Evolutionary conservation across 2,329 filamentous ascomycete species (phyloP), one percentile per base, ranked within the genome.

Genomic region (Neobulgaria alba): DNA sequence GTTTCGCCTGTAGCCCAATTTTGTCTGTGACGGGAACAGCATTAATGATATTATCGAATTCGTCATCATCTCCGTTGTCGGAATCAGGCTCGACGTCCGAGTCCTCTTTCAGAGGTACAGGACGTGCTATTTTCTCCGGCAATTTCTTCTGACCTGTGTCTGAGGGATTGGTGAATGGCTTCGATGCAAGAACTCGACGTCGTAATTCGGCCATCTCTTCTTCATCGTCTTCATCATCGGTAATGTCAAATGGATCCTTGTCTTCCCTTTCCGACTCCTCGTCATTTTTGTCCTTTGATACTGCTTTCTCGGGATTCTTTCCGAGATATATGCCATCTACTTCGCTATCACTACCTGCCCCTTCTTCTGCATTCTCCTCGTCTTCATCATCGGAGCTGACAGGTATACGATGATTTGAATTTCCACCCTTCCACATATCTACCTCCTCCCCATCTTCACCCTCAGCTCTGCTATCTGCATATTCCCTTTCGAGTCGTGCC

Each of bases 31-130:
- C 77, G 0, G 87, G 87, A 3, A 86, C 90, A 0, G 92, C 90
- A 53, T 89, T 79, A 57, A 95, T 94, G 61, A 98, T 93, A 51
- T 82, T 82, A 57, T 96, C 90, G 57, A 96, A 95, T 36, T 87
- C 82, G 34, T 84, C 83, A 39, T 92, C 82, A 35, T 60, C 55
- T 20, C 66, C 73, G 41, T 82, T 75, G 47, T 87, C 83, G 3
- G 81, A 85, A 45, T 84, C 84, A 1, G 83, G 79, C 56, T 83
- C 77, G 2, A 74, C 74, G 39, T 85, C 78, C 0, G 77, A 76
- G 42, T 85, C 82, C 1, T 73, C 69, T 23, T 71, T 69, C 40
- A 70, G 54, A 12, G 62, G 63, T 43, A 75, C 70, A 1, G 77
- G 76, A 26, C 73, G 69, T 7, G 75, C 61, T 45, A 86, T 79